These are phyloP conservation scores for Fusarium sp. DNA, from an alignment of 2,329 filamentous ascomycete species.

Conservation along the genomic window DNA sequence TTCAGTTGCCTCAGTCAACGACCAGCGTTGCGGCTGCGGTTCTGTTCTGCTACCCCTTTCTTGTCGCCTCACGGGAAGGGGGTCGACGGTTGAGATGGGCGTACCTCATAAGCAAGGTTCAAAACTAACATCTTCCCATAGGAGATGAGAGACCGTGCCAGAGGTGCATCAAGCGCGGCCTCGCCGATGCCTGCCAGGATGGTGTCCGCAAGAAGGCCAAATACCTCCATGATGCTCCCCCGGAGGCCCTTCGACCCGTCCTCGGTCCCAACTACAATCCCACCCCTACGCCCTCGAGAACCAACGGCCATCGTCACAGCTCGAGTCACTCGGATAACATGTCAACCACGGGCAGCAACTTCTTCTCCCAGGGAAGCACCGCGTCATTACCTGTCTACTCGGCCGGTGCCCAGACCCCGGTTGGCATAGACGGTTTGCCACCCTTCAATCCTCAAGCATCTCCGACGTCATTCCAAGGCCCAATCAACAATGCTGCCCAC, in stretches of 20 bases:
- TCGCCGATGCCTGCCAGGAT: slow-evolving; percentile 92
- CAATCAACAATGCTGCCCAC: slow-evolving; percentile 56
- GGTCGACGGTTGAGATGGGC: slow-evolving; percentile 4
- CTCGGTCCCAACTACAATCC: slow-evolving; percentile 75
- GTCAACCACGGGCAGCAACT: slow-evolving; percentile 54
- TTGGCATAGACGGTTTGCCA: slow-evolving; percentile 56
- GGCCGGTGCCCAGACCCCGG: slow-evolving; percentile 53
- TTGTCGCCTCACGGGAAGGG: neutral
- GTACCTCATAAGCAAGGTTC: slow-evolving; percentile 13
- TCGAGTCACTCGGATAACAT: slow-evolving; percentile 58
- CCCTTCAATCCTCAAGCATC: slow-evolving; percentile 72
- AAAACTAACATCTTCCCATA: slow-evolving; percentile 51
- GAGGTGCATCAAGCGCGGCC: slow-evolving; percentile 89
- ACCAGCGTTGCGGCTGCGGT: slow-evolving; percentile 1
- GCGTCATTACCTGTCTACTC: slow-evolving; percentile 62
- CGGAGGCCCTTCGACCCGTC: slow-evolving; percentile 87
- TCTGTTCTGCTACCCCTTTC: slow-evolving; percentile 4
- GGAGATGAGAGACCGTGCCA: slow-evolving; percentile 95
- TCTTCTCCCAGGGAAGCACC: slow-evolving; percentile 58
- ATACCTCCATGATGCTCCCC: slow-evolving; percentile 94
- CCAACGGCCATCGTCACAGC: slow-evolving; percentile 57
- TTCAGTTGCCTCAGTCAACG: slow-evolving; percentile 6
- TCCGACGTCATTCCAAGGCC: slow-evolving; percentile 73
- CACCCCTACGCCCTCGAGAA: slow-evolving; percentile 56
- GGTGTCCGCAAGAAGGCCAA: slow-evolving; percentile 99